Base-by-base conservation (phyloP, 352 stramenopile genomes). In the Pythium coloratum region DNA sequence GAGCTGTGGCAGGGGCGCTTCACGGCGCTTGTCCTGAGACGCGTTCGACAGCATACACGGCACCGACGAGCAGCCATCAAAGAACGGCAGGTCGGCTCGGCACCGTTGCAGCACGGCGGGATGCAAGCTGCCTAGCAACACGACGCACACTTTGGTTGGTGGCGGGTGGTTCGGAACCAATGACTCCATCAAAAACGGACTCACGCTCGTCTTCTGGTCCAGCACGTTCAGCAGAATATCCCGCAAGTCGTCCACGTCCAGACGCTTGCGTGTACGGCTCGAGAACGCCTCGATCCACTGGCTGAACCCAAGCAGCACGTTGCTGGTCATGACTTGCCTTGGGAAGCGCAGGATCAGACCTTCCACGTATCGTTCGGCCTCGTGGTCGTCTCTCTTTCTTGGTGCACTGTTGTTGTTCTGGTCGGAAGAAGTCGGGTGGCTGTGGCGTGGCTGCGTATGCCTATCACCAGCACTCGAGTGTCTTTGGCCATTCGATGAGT, bases 251-350 rank as follows among this genome's bases (percentile, higher is more conserved):
- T 91, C 76, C 0, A 89, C 70, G 36, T 84, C 67, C 51, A 91
- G 55, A 1, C 85, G 78, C 34, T 80, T 76, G 10, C 80, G 77
- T 44, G 56, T 74, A 16, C 75, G 70, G 6, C 38, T 53, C 26
- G 59, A 62, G 6, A 75, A 69, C n/a, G 74, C 56, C 28, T 79
- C 78, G 80, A 91, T 88, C 86, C 86, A 94, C 55, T 70, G 64
- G 10, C 67, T 78, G 65, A 94, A 94, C 62, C 90, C 75, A 26
- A 92, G 76, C 40, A 94, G 63, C 57, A 94, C 84, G n/a, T 80
- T 72, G 64, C 86, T 94, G 18, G 38, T 40, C 40, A 73, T 66
- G 28, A 89, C 73, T 51, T 94, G 86, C 8, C 86, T 76, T 24
- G 86, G 86, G 66, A 87, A 78, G 36, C 88, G 87, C 50, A 90